A percentile compares a stretch with the other conserved stretches of the same genome.
phyloP scores from a whole-genome alignment of 176 grass and related monocot genomes.

The Triticum dicoccoides region DNA sequence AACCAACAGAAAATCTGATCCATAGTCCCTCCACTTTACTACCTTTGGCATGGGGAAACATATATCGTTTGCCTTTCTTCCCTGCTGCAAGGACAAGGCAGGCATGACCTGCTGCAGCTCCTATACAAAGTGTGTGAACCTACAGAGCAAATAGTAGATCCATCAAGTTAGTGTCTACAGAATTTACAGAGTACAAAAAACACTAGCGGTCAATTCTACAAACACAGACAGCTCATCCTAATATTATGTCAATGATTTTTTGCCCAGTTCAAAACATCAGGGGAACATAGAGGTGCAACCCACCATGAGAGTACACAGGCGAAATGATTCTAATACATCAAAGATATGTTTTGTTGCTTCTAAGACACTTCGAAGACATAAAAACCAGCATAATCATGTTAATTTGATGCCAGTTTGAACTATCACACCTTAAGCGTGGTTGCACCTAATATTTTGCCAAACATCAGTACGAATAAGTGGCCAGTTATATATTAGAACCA shows the following conservation, averaged over 20 bases:
- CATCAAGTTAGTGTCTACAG: not conserved
- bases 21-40: constrained; percentile 1
- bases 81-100: constrained; percentile 94
- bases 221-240: constrained; percentile 9
- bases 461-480: constrained; percentile 5
- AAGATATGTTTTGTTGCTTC: not conserved
- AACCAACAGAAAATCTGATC: constrained; percentile 5
- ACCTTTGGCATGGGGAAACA: constrained; percentile 92
- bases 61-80: constrained; percentile 95
- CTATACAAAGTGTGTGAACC: constrained; percentile 84
- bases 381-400: not conserved
- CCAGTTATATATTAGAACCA: not conserved
- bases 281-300: not conserved
- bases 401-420: not conserved
- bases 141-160: constrained; percentile 39
- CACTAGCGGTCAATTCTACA: not conserved
- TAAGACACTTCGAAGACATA: not conserved
- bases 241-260: not conserved
- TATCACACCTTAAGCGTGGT: not conserved
- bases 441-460: not conserved
- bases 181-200: constrained; percentile 4
- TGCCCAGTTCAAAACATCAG: constrained; percentile 20
- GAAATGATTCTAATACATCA: not conserved
- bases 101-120: constrained; percentile 78
- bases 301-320: not conserved